These are phyloP conservation scores for Ustilago crameri DNA, from an alignment of 1,284 basidiomycete species.

Conservation along the genomic window DNA sequence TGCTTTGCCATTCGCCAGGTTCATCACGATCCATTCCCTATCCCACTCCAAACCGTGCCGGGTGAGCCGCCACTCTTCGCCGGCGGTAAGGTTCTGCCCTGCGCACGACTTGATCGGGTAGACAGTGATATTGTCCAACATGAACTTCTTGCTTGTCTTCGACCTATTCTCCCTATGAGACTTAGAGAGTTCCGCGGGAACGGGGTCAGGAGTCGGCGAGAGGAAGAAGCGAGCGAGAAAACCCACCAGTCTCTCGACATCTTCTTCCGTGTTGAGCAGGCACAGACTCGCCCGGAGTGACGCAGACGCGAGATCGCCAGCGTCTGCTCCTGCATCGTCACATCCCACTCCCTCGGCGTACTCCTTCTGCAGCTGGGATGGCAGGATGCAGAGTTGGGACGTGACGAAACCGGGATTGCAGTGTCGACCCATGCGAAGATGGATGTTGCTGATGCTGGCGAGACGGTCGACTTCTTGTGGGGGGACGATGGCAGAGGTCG, in stretches of 20 bases:
- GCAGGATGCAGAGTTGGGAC: constrained; percentile 29
- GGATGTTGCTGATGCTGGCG: constrained; percentile 54
- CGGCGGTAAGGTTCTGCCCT: constrained; percentile 29
- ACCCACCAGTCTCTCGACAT: constrained; percentile 42
- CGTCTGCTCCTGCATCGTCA: constrained; percentile 29
- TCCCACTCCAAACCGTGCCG: constrained; percentile 47
- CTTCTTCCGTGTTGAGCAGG: constrained; percentile 45
- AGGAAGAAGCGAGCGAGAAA: constrained; percentile 49
- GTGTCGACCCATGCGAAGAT: constrained; percentile 54
- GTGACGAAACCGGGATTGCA: constrained; percentile 57
- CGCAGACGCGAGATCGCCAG: constrained; percentile 4
- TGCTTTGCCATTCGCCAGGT: constrained; percentile 41
- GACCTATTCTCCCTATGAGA: neutral
- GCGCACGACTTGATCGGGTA: constrained; percentile 59
- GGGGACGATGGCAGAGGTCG: constrained; percentile 27
- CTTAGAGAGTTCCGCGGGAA: neutral
- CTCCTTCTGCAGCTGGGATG: constrained; percentile 35
- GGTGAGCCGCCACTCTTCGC: constrained; percentile 39
- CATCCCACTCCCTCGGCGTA: constrained; percentile 55
- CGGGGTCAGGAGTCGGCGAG: constrained; percentile 9
- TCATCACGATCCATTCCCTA: constrained; percentile 55
- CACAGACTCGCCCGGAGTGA: constrained; percentile 49
- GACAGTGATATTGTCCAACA: constrained; percentile 38
- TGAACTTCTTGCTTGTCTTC: constrained; percentile 7
- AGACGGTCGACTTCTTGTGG: constrained; percentile 52